These are phyloP conservation scores for Colletotrichum sp. DNA, from an alignment of 2,329 filamentous ascomycete species.

Conservation along the genomic window DNA sequence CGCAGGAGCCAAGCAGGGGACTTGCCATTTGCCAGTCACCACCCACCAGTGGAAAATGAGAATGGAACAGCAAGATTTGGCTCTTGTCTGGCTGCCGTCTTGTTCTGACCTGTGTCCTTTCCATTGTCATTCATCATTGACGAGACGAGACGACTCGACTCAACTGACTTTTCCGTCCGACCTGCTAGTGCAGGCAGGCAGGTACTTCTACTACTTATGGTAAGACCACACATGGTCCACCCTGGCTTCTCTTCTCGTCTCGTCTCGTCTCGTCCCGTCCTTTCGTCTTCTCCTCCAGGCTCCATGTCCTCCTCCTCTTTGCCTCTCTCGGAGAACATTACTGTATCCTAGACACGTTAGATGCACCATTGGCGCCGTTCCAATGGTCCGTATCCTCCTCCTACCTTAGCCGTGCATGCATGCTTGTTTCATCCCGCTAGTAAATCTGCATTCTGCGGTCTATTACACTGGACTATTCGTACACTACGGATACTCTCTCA, in stretches of 20 bases:
- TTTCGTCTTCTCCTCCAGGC: background rate
- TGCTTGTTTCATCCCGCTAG: conserved; percentile 19
- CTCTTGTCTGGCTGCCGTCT: background rate
- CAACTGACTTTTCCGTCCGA: background rate
- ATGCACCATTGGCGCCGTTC: conserved; percentile 10
- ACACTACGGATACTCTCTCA: background rate
- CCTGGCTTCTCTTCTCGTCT: background rate
- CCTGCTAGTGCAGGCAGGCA: background rate
- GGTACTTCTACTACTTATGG: background rate
- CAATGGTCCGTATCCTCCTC: conserved; percentile 9
- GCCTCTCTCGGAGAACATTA: background rate
- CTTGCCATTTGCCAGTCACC: background rate
- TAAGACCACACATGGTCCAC: background rate
- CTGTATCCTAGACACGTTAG: background rate
- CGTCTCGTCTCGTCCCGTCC: background rate
- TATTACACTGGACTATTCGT: background rate
- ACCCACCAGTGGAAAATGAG: background rate
- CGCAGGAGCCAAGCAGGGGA: background rate
- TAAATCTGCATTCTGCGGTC: background rate
- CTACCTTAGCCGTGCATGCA: conserved; percentile 3
- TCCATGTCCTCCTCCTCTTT: background rate
- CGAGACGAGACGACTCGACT: background rate
- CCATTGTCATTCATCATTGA: background rate
- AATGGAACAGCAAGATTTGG: background rate
- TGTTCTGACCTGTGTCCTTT: background rate